Evolutionary conservation across 2,329 filamentous ascomycete genomes (phyloP), one percentile per base, ranked within the genome.

Genomic region (Endoconidiophora laricicola): DNA sequence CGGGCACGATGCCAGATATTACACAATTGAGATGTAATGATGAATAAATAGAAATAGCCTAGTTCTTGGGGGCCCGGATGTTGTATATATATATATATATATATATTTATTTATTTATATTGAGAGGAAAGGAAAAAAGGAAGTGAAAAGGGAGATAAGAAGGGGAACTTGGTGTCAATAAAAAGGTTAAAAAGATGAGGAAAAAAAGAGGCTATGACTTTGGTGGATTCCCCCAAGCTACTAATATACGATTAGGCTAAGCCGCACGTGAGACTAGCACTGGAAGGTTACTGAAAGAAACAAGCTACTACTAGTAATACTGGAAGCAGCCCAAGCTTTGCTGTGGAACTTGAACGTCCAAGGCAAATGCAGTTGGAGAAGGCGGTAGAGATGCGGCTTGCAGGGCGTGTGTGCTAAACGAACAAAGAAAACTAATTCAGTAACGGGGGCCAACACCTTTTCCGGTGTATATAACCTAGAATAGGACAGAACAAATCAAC

Each of bases 71-170:
- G 20, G 12, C 20, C 20, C 46, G 51, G 43, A 33, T 33, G 49
- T 23, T 33, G 20, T 42, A 22, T 49, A 41, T 46, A 48, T 40
- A 50, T 39, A 46, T 22, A 48, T 53, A 56, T 52, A 53, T 49
- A 50, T 14, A 38, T 23, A 33, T 37, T 10, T 20, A 45, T 38
- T 1, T 43, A 48, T 16, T 18, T 18, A 41, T 44, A 37, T 42
- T 47, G 6, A 49, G 23, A 18, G 29, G 14, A 20, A 20, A 46
- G 45, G 42, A 24, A 50, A 18, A 44, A 44, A 41, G 41, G 38
- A 43, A 33, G 42, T 48, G 14, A 47, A 46, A 45, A 39, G 37
- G 46, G 40, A 18, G 40, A 42, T 20, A 33, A 51, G 38, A 50
- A 47, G 39, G 46, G 26, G 43, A 18, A 18, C 16, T 18, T 18